Evolutionary conservation across 2,329 filamentous ascomycete genomes (phyloP).

Genomic region (Aspergillus ustus): DNA sequence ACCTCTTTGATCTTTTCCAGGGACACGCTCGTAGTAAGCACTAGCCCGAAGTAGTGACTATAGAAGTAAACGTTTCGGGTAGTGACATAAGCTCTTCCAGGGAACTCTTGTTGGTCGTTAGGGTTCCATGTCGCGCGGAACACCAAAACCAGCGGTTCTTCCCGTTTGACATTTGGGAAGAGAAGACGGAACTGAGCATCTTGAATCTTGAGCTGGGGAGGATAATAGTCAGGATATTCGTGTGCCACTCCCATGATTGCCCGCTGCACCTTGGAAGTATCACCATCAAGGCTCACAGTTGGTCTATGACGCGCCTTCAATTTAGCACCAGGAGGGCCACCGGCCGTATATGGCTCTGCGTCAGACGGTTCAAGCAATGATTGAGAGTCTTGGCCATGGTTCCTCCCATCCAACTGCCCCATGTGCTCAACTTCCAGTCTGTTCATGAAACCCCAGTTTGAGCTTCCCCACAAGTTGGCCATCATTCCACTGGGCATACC

Average conservation of each 20-base stretch:
- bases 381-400: constrained; percentile 26
- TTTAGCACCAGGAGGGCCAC: constrained; percentile 30
- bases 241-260: constrained; percentile 43
- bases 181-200: constrained; percentile 91
- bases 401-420: constrained; percentile 36
- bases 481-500: constrained; percentile 82
- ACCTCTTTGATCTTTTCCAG: constrained; percentile 83
- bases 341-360: constrained; percentile 26
- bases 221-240: constrained; percentile 76
- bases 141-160: constrained; percentile 86
- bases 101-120: constrained; percentile 76
- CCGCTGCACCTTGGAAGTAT: constrained; percentile 41
- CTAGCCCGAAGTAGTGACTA: constrained; percentile 88
- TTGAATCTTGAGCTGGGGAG: constrained; percentile 78
- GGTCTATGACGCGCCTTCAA: constrained; percentile 54
- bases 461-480: constrained; percentile 93
- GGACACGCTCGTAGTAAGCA: constrained; percentile 78
- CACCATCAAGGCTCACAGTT: constrained; percentile 60
- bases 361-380: constrained; percentile 28
- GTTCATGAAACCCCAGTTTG: constrained; percentile 75
- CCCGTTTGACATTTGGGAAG: constrained; percentile 77
- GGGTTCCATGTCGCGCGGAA: constrained; percentile 90
- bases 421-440: constrained; percentile 61
- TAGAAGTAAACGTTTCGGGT: constrained; percentile 92
- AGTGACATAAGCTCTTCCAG: constrained; percentile 86